These are phyloP conservation scores for Mycena indigotica DNA, from an alignment of 768 basidiomycete species.

Conservation along the genomic window DNA sequence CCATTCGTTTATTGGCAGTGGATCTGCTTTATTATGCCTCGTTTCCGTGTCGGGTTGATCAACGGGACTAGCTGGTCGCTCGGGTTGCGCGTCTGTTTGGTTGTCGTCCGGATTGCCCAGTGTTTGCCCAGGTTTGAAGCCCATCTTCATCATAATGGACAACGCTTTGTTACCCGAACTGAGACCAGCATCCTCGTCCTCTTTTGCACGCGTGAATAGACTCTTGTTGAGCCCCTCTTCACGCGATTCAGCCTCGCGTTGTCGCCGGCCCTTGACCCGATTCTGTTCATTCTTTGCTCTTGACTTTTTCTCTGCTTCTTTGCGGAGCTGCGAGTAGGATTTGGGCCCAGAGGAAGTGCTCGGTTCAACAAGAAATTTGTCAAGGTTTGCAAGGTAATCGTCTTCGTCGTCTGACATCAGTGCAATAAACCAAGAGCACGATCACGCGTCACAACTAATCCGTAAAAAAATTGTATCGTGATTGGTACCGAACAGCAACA, in stretches of 20 bases:
- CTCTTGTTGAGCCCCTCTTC: conserved; percentile 79
- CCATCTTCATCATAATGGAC: conserved; percentile 93
- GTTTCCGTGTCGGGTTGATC: neutral
- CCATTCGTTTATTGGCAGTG: conserved; percentile 81
- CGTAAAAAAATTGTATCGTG: conserved; percentile 22
- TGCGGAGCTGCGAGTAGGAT: conserved; percentile 73
- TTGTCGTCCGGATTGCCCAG: conserved; percentile 51
- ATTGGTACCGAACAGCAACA: conserved; percentile 21
- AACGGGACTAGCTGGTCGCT: neutral
- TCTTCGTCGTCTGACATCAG: conserved; percentile 76
- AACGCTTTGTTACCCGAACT: conserved; percentile 72
- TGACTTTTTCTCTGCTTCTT: conserved; percentile 60
- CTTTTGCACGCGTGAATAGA: conserved; percentile 76
- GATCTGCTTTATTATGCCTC: conserved; percentile 60
- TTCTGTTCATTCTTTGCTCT: conserved; percentile 70
- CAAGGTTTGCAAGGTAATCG: conserved; percentile 73
- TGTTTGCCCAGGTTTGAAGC: conserved; percentile 82
- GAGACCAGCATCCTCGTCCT: conserved; percentile 57
- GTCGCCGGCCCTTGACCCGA: conserved; percentile 60
- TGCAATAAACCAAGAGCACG: too few relatives aligned
- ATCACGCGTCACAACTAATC: neutral
- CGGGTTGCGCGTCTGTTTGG: neutral
- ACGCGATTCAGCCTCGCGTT: conserved; percentile 73
- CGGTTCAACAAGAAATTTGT: conserved; percentile 72
- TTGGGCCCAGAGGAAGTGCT: conserved; percentile 44